Evolutionary conservation across 768 basidiomycete species (phyloP).

Genomic region (Auricularia auricula-judae): DNA sequence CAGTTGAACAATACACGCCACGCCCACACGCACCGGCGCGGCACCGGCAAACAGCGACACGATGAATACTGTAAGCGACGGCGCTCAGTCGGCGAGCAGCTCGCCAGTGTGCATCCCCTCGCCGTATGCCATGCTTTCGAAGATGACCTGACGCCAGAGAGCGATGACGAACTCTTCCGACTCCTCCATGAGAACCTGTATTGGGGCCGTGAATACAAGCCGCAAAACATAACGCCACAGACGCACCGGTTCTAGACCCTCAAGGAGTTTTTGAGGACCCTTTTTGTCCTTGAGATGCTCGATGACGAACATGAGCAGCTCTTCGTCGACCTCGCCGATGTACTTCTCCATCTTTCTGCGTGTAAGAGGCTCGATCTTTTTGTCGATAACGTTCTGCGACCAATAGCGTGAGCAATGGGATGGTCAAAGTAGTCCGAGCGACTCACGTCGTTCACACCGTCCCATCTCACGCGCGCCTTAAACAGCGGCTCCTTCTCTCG

Average conservation of each 20-base stretch:
- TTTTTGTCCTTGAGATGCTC: constrained; percentile 92
- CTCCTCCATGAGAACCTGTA: constrained; percentile 86
- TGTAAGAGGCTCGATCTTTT: constrained; percentile 77
- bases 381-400: constrained; percentile 63
- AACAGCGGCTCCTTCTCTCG: constrained; percentile 68
- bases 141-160: constrained; percentile 88
- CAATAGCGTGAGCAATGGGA: neutral
- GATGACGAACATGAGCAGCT: constrained; percentile 86
- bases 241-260: constrained; percentile 85
- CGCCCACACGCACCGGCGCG: neutral
- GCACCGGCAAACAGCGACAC: too few species aligned
- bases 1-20: neutral
- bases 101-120: constrained; percentile 82
- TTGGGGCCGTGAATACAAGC: neutral
- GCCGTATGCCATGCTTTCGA: constrained; percentile 89
- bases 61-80: neutral
- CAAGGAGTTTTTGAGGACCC: constrained; percentile 70
- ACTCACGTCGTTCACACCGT: constrained; percentile 77
- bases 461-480: constrained; percentile 84
- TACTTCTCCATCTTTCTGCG: constrained; percentile 77
- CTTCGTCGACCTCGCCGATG: constrained; percentile 87
- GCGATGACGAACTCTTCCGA: constrained; percentile 64
- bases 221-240: neutral
- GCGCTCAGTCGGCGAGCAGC: constrained; percentile 52
- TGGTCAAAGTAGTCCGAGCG: neutral